These are phyloP conservation scores for Pichia sp. DNA, from an alignment of 1,139 yeast genomes.

Conservation along the genomic window DNA sequence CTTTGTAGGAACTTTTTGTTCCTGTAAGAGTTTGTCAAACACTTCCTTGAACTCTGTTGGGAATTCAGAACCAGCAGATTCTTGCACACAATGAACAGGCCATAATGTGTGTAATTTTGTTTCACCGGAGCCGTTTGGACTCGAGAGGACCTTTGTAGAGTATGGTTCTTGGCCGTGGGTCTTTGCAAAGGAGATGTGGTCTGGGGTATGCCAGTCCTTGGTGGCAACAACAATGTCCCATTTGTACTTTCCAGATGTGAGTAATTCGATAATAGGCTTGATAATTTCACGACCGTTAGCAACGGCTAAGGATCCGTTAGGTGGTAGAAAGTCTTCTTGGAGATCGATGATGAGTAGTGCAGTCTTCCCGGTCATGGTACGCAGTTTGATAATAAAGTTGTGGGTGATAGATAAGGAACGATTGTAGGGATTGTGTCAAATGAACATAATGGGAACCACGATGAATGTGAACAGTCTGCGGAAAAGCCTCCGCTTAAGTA, in stretches of 20 bases:
- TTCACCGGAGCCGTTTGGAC: conserved; percentile 44
- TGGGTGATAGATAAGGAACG: no score
- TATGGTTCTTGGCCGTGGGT: conserved; percentile 50
- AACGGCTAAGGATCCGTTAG: conserved; percentile 76
- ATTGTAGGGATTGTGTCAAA: no score
- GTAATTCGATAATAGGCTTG: conserved; percentile 44
- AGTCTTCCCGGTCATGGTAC: conserved; percentile 22
- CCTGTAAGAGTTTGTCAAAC: conserved; percentile 27
- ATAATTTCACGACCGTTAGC: conserved; percentile 61
- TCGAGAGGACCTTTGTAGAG: conserved; percentile 45
- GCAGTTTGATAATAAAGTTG: neutral
- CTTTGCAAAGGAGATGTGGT: conserved; percentile 81
- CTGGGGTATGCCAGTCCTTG: conserved; percentile 85
- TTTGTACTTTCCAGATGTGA: conserved; percentile 36
- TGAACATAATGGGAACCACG: neutral
- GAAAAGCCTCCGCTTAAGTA: no score
- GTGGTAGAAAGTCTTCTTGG: conserved; percentile 84
- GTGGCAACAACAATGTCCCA: conserved; percentile 74
- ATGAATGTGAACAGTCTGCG: no score
- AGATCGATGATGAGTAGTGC: conserved; percentile 78
- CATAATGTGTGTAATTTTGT: conserved; percentile 56
- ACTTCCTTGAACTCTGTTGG: conserved; percentile 44
- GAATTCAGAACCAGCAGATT: conserved; percentile 62
- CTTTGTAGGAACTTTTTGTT: conserved; percentile 35
- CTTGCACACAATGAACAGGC: conserved; percentile 92